Conservation (phyloP, 768 basidiomycete genomes). For the Naganishia randhawae region DNA sequence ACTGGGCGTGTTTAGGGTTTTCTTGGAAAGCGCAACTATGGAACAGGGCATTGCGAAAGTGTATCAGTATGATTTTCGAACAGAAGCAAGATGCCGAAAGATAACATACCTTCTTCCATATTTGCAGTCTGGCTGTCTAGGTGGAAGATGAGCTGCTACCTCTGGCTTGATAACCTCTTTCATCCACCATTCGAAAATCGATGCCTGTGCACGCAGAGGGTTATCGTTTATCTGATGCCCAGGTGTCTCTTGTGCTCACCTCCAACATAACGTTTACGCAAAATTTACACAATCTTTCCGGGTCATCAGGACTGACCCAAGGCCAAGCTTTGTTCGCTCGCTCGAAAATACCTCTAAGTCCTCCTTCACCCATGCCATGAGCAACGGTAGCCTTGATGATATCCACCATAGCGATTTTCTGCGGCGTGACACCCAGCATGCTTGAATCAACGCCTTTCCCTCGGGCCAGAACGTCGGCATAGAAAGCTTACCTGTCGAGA, state of each 20-base stretch:
- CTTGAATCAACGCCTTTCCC: too few relatives aligned
- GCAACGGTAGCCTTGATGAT: background rate
- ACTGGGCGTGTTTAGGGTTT: conserved; percentile 13
- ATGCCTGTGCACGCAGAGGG: conserved; percentile 2
- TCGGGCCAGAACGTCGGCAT: too few relatives aligned
- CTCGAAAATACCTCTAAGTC: conserved; percentile 22
- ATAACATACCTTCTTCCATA: conserved; percentile 24
- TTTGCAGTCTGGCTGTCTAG: conserved; percentile 24
- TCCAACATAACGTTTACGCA: conserved; percentile 23
- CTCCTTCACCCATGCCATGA: background rate
- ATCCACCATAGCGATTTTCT: conserved; percentile 7
- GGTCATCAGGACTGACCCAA: background rate
- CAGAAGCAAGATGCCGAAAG: background rate
- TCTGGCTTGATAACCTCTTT: conserved; percentile 15
- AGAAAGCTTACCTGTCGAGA: background rate
- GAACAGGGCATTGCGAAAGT: background rate
- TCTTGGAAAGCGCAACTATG: conserved; percentile 19
- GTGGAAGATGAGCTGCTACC: conserved; percentile 16
- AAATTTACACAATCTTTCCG: conserved; percentile 22
- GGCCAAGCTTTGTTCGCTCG: conserved; percentile 27
- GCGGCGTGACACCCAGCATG: too few relatives aligned
- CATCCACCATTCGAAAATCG: conserved; percentile 32
- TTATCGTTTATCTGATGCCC: background rate
- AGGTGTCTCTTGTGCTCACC: conserved; percentile 9
- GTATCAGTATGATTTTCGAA: background rate